Evolutionary conservation across 2,329 filamentous ascomycete species (phyloP).

Genomic region (Xylaria sp.): DNA sequence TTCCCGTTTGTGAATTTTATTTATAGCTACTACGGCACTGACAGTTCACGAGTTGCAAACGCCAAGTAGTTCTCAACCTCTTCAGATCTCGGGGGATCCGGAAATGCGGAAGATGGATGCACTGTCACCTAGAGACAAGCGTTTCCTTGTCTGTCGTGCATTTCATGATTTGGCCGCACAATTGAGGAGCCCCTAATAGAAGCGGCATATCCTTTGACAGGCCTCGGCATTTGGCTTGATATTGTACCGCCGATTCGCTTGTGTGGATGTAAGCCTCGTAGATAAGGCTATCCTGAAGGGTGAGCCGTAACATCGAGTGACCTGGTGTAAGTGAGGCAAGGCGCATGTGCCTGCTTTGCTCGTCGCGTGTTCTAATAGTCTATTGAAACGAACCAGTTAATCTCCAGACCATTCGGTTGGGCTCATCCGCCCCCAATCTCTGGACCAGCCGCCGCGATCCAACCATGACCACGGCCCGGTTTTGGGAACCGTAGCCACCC

Average conservation of each 20-base stretch:
- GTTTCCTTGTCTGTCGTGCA: conserved; percentile 9
- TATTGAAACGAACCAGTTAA: conserved; percentile 45
- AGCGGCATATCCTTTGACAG: conserved; percentile 12
- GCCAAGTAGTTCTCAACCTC: conserved; percentile 30
- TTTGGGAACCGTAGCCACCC: conserved; percentile 35
- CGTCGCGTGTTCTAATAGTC: conserved; percentile 29
- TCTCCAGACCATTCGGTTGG: conserved; percentile 46
- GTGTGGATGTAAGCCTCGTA: conserved; percentile 31
- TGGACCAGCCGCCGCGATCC: conserved; percentile 40
- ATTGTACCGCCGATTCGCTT: conserved; percentile 23
- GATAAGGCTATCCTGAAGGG: conserved; percentile 39
- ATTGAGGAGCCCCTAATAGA: not conserved
- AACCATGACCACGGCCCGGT: conserved; percentile 37
- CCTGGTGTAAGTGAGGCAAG: conserved; percentile 49
- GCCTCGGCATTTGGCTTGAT: conserved; percentile 23
- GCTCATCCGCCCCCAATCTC: conserved; percentile 44
- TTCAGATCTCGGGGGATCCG: conserved; percentile 33
- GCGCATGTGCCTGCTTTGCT: conserved; percentile 41
- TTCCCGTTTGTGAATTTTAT: conserved; percentile 47
- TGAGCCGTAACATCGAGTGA: conserved; percentile 37
- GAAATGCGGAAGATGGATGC: conserved; percentile 30
- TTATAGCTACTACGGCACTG: conserved; percentile 43
- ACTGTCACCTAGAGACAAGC: conserved; percentile 30
- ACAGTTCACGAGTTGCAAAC: conserved; percentile 37
- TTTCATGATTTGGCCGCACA: conserved; percentile 15